A percentile compares a stretch with the other conserved stretches of the same genome.
Evolutionary conservation across 441 rosid genomes (phyloP).

Genomic region (Populus hybrid): DNA sequence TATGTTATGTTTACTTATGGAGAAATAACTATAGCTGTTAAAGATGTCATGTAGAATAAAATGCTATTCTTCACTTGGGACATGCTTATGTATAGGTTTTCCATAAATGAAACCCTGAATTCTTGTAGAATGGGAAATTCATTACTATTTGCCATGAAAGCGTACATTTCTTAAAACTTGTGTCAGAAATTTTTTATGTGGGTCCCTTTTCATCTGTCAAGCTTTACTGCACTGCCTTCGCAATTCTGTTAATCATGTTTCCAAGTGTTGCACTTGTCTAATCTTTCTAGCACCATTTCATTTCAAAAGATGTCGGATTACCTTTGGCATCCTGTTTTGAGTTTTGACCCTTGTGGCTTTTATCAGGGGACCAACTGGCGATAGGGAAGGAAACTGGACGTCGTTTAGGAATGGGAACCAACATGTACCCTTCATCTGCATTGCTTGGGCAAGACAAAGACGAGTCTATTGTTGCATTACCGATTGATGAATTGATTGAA

Average conservation of each 20-base stretch:
- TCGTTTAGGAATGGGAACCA: conserved; percentile 96
- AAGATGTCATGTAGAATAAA: background rate
- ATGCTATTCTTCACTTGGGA: background rate
- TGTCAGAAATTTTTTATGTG: background rate
- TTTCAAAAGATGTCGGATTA: background rate
- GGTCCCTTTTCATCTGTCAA: background rate
- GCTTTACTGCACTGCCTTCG: background rate
- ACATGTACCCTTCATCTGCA: conserved; percentile 97
- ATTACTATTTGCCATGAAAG: background rate
- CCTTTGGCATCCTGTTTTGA: background rate
- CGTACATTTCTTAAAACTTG: background rate
- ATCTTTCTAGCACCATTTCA: background rate
- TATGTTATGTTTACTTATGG: background rate
- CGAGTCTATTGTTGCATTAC: conserved; percentile 79
- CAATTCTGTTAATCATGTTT: background rate
- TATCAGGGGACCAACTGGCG: conserved; percentile 89
- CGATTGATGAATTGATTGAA: conserved; percentile 89
- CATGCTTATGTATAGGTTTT: background rate
- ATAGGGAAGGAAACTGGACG: conserved; percentile 98
- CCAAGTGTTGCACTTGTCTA: background rate
- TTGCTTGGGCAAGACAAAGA: conserved; percentile 85
- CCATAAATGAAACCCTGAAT: background rate
- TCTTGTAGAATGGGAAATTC: background rate
- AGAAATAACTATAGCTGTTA: background rate
- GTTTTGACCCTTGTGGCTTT: conserved; percentile 23